A percentile compares a stretch with the other conserved stretches of the same genome.
These are phyloP conservation scores for Curvularia spicifera DNA, from an alignment of 2,329 filamentous ascomycete species.

Conservation along the genomic window DNA sequence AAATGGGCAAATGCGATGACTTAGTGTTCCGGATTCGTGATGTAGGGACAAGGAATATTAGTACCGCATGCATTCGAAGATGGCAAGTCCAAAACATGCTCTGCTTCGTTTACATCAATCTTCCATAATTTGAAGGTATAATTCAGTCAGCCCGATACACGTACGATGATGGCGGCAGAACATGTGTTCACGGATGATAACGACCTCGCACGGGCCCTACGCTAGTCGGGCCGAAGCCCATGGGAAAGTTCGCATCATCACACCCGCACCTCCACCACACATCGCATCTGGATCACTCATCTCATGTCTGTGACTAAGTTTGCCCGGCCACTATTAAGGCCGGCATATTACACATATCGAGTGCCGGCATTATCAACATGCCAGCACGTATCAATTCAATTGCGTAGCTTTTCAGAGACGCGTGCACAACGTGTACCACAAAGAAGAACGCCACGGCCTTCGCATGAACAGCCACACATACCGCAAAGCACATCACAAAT, in stretches of 20 bases:
- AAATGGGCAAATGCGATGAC: background rate
- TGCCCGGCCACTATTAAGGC: constrained; percentile 12
- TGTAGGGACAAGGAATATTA: background rate
- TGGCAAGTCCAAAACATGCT: background rate
- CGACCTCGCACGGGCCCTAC: constrained; percentile 7
- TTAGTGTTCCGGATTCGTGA: background rate
- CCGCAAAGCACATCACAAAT: constrained; percentile 11
- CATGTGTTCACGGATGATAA: background rate
- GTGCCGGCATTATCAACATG: background rate
- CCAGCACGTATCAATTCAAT: constrained; percentile 5
- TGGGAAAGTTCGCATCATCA: constrained; percentile 16
- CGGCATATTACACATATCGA: constrained; percentile 5
- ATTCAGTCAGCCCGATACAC: background rate
- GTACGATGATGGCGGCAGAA: background rate
- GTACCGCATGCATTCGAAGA: background rate
- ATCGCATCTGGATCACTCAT: constrained; percentile 1
- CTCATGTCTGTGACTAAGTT: constrained; percentile 18
- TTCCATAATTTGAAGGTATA: too few species aligned
- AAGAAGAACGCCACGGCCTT: constrained; percentile 8
- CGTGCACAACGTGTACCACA: constrained; percentile 14
- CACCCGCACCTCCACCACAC: constrained; percentile 12
- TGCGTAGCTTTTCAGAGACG: constrained; percentile 10
- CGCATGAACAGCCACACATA: constrained; percentile 14
- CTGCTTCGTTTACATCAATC: too few species aligned
- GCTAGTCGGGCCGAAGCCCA: constrained; percentile 18